Evolutionary conservation across 2,329 filamentous ascomycete species (phyloP), one percentile per base, ranked within the genome.

Genomic region (Trichoderma hamatum): DNA sequence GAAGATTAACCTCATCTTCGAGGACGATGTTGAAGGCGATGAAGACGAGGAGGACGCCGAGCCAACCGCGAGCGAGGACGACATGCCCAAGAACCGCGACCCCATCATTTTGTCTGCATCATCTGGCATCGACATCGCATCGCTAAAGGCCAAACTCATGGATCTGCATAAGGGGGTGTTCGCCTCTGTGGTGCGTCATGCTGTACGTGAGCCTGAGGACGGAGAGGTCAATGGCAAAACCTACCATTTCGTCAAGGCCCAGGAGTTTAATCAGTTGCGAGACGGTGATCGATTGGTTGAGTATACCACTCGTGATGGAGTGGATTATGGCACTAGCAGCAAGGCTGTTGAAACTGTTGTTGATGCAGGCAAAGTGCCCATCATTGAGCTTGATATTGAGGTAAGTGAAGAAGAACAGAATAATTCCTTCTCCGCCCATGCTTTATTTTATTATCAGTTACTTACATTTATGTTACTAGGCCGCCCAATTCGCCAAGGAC

Each of bases 91-190:
- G 26, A 83, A 89, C 72, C 80, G 78, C 60, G 81, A 81, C 3
- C 80, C 86, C 6, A 87, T 95, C 71, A 86, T 95, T 71, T 82
- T 96, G 71, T 89, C 89, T 10, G 91, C 90, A 3, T 87, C 89
- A 5, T 83, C 82, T 6, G 86, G 86, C 66, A 82, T 84, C 10
- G 89, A 88, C 55, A 92, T 90, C 76, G 86, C 88, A 19, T 87
- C 86, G 1, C 80, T 94, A 54, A 81, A 90, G 65, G 85, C 85
- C 69, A 85, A 86, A 71, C 84, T 96, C 19, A 81, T 91, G 72
- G 85, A 88, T 32, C 84, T 86, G 67, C 88, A 89, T 76, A 87
- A 87, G 7, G 86, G 88, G 63, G 88, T 88, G 24, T 93, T 95
- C 74, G 89, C 85, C 24, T 80, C 79, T 59, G 86, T 88, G 11